Conservation (phyloP, 805 yeast species). For the Cyberlindnera subsufficiens region DNA sequence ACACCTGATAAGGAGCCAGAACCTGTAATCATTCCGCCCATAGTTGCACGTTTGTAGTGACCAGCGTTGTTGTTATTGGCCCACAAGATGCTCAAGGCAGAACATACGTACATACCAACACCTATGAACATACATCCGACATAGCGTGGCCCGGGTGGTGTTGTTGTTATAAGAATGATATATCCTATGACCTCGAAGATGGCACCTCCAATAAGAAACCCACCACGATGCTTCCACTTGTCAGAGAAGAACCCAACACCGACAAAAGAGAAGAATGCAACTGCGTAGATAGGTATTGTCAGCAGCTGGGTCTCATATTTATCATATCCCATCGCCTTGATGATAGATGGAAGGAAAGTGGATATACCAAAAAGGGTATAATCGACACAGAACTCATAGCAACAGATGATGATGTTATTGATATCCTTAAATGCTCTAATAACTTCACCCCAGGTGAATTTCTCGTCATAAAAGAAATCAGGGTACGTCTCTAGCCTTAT, state of each 20-base stretch:
- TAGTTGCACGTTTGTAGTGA: slow-evolving; percentile 34
- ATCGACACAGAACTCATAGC: slow-evolving; percentile 41
- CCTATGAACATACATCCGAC: slow-evolving; percentile 33
- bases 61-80: slow-evolving; percentile 35
- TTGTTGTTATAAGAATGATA: slow-evolving; percentile 27
- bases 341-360: slow-evolving; percentile 39
- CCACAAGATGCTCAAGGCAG: slow-evolving; percentile 35
- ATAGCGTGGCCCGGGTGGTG: slow-evolving; percentile 30
- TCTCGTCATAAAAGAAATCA: slow-evolving; percentile 31
- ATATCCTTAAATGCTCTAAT: slow-evolving; percentile 31
- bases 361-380: slow-evolving; percentile 38
- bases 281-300: slow-evolving; percentile 38
- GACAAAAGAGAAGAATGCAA: slow-evolving; percentile 28
- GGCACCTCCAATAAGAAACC: slow-evolving; percentile 30
- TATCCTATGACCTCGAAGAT: slow-evolving; percentile 28
- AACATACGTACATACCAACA: slow-evolving; percentile 34
- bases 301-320: slow-evolving; percentile 35
- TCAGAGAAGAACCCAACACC: slow-evolving; percentile 27
- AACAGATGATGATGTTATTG: slow-evolving; percentile 28
- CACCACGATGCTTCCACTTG: slow-evolving; percentile 28
- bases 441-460: slow-evolving; percentile 32
- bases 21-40: slow-evolving; percentile 31
- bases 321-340: slow-evolving; percentile 37
- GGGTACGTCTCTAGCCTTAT: slow-evolving; percentile 31
- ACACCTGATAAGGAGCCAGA: slow-evolving; percentile 33